Evolutionary conservation across 768 basidiomycete genomes (phyloP), one percentile per base, ranked within the genome.

Genomic region (Xerocomellus intermedius): DNA sequence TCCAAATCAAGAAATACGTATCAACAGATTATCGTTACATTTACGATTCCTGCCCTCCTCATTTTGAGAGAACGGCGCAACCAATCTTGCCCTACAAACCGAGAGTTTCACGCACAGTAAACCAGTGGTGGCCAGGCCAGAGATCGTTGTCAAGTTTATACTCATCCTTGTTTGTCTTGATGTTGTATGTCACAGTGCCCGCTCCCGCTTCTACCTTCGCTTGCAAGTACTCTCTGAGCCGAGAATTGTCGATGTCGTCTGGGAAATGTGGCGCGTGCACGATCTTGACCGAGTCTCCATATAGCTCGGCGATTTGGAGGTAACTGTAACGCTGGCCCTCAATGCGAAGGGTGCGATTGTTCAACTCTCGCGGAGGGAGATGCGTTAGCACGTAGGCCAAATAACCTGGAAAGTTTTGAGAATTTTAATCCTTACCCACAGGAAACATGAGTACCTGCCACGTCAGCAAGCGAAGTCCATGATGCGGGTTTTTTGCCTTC

Each of bases 101-200:
- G n/a, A 63, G 58, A 12, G 47, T 47, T 41, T 59, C 30, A 32
- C 21, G 28, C 28, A 69, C 63, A 22, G 63, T 64, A 49, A 57
- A 51, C 67, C 71, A 71, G 36, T 54, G 50, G 32, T 69, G 65
- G 19, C 50, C 65, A 22, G 52, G 52, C 65, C 66, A 65, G 17
- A 68, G 48, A 32, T 60, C 28, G 43, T 68, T 70, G 17, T 69
- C 70, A 46, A 54, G 58, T 39, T 68, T 57, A 7, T 56, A 30
- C 6, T 53, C 56, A 28, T 71, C 63, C 16, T 55, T 50, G 28
- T 55, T 48, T 12, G 50, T 52, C 30, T 55, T 48, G 45, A 42
- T 30, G n/a, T 53, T 10, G 10, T 64, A 55, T 9, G 53, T 53
- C 50, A 48, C 38, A 16, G 52, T 59, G 4, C 44, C 55, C 6